Evolutionary conservation across 2,329 filamentous ascomycete species (phyloP).

Genomic region (Fusarium metavorans): DNA sequence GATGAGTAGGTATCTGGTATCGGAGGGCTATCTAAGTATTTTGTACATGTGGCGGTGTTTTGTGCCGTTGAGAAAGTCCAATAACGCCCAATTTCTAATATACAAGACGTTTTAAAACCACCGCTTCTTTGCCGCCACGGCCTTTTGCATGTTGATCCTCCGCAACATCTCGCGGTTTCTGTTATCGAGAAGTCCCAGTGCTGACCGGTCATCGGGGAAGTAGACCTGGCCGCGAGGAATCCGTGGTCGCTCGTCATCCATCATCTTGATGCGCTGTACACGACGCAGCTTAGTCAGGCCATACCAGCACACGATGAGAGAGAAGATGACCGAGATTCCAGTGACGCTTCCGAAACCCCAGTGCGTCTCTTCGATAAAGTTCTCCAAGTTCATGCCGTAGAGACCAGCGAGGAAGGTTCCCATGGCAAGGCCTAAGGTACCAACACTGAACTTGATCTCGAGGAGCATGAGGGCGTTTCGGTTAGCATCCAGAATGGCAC

Average conservation of each 20-base stretch:
- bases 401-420: conserved; percentile 97
- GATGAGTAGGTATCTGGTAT: conserved; percentile 44
- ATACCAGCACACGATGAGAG: conserved; percentile 83
- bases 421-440: conserved; percentile 92
- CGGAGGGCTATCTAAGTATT: conserved; percentile 22
- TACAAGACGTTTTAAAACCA: conserved; percentile 40
- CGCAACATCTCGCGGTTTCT: conserved; percentile 67
- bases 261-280: conserved; percentile 92
- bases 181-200: conserved; percentile 64
- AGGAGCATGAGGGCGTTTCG: conserved; percentile 98
- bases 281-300: conserved; percentile 86
- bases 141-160: conserved; percentile 64
- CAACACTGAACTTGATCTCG: conserved; percentile 95
- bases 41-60: conserved; percentile 30
- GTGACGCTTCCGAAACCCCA: conserved; percentile 86
- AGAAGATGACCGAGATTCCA: conserved; percentile 76
- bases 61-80: conserved; percentile 24
- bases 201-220: conserved; percentile 49
- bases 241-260: conserved; percentile 55
- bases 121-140: conserved; percentile 50
- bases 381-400: conserved; percentile 99
- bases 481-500: conserved; percentile 97
- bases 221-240: conserved; percentile 57
- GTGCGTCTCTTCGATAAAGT: conserved; percentile 95
- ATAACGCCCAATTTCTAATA: conserved; percentile 26